Conservation (phyloP, 1,139 yeast species). For the Suhomyces bolitotheri region DNA sequence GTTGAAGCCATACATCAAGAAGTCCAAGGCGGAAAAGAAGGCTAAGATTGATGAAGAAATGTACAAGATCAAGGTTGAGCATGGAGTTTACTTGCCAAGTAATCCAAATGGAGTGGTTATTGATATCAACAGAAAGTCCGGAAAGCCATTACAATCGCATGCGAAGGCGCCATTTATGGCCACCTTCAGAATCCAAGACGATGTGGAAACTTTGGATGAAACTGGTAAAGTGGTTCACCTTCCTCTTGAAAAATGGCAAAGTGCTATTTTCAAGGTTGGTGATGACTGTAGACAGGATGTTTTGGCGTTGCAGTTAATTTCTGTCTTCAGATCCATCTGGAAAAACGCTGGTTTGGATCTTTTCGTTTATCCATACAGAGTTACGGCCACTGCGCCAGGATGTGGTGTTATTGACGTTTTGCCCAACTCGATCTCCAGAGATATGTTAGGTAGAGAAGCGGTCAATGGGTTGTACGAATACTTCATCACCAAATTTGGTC, state of each 20-base stretch:
- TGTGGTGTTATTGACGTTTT: constrained; percentile 98
- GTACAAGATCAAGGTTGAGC: constrained; percentile 72
- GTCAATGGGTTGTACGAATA: constrained; percentile 96
- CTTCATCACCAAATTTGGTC: constrained; percentile 89
- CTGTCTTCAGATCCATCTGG: constrained; percentile 92
- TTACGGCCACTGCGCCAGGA: constrained; percentile 98
- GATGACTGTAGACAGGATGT: constrained; percentile 99
- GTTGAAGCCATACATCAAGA: constrained; percentile 88
- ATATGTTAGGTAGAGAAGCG: constrained; percentile 98
- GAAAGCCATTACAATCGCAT: constrained; percentile 95
- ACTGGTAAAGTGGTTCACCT: constrained; percentile 37
- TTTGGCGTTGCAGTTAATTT: constrained; percentile 85
- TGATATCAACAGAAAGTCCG: constrained; percentile 89
- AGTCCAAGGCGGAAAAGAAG: constrained; percentile 94
- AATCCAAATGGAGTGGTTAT: constrained; percentile 95
- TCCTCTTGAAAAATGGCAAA: constrained; percentile 70
- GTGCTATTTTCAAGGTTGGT: constrained; percentile 98
- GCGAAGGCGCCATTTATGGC: constrained; percentile 99
- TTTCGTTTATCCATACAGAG: constrained; percentile 90
- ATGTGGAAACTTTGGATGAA: constrained; percentile 46
- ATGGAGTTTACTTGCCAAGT: constrained; percentile 91
- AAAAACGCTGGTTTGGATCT: constrained; percentile 82
- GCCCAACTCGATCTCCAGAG: constrained; percentile 93
- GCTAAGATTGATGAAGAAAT: constrained; percentile 95
- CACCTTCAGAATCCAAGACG: constrained; percentile 77